phyloP scores from a whole-genome alignment of 306 rosid species.

The Dalbergia oliveri region DNA sequence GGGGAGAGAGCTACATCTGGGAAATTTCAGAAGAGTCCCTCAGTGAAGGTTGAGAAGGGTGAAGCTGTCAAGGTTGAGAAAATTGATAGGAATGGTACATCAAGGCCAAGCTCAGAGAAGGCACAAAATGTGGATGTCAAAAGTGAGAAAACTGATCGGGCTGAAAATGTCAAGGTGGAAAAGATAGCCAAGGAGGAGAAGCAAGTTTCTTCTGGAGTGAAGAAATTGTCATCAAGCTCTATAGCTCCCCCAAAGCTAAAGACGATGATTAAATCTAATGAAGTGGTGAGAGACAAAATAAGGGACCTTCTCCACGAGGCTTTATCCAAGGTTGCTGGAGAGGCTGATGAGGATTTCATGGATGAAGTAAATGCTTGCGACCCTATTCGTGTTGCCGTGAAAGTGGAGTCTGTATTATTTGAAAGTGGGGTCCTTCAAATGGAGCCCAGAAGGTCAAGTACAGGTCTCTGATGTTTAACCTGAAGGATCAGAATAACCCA shows the following conservation, averaged over 20 bases:
- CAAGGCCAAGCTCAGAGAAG: constrained; percentile 58
- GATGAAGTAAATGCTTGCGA: constrained; percentile 72
- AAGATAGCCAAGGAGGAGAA: constrained; percentile 63
- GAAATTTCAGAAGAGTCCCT: constrained; percentile 69
- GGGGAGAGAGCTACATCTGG: constrained; percentile 70
- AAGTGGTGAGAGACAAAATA: constrained; percentile 72
- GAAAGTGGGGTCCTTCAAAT: constrained; percentile 95
- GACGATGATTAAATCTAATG: constrained; percentile 78
- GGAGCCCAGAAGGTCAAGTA: constrained; percentile 91
- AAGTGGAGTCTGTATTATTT: constrained; percentile 83
- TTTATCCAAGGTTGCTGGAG: constrained; percentile 71
- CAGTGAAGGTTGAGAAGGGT: constrained; percentile 70
- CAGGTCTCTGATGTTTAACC: constrained; percentile 89
- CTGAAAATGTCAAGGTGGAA: constrained; percentile 70
- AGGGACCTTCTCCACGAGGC: constrained; percentile 84
- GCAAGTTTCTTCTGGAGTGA: constrained; percentile 52
- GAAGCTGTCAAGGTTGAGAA: constrained; percentile 71
- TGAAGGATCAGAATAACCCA: constrained; percentile 90
- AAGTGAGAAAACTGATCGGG: constrained; percentile 57
- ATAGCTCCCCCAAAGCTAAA: constrained; percentile 73
- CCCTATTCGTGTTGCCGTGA: constrained; percentile 90
- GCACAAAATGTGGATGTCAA: constrained; percentile 53
- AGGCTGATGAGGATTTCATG: constrained; percentile 68
- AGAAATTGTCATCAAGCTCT: constrained; percentile 57
- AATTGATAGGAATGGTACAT: constrained; percentile 56